Evolutionary conservation across 495 filamentous ascomycete genomes (phyloP).

Genomic region (Aspergillus leporis): DNA sequence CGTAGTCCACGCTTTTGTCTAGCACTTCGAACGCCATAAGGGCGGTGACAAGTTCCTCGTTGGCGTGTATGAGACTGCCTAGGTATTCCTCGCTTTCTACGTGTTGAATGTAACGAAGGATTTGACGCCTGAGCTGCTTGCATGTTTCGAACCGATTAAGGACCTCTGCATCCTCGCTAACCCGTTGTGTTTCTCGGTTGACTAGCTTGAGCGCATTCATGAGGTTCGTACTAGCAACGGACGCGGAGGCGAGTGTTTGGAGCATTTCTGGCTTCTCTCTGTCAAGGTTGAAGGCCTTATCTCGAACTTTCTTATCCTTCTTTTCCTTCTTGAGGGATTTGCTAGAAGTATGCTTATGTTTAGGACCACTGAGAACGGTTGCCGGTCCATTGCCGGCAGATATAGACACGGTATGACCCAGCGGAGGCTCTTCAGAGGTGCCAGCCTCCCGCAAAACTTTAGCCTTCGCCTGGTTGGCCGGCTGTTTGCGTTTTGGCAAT

Average conservation of each 20-base stretch:
- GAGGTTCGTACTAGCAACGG: slow-evolving; percentile 87
- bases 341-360: slow-evolving; percentile 32
- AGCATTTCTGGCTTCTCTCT: slow-evolving; percentile 85
- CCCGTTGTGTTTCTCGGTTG: slow-evolving; percentile 84
- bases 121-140: slow-evolving; percentile 77
- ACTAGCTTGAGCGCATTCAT: slow-evolving; percentile 86
- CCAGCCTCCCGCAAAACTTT: slow-evolving; percentile 79
- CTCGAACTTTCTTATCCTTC: slow-evolving; percentile 45
- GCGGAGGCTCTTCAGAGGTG: slow-evolving; percentile 58
- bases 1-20: slow-evolving; percentile 93
- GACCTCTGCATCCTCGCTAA: slow-evolving; percentile 79
- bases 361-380: slow-evolving; percentile 37
- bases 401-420: slow-evolving; percentile 48
- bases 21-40: slow-evolving; percentile 93
- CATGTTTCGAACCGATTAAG: slow-evolving; percentile 80
- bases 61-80: slow-evolving; percentile 76
- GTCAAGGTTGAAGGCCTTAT: slow-evolving; percentile 71
- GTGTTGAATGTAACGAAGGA: slow-evolving; percentile 85
- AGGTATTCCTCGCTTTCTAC: slow-evolving; percentile 83
- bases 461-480: slow-evolving; percentile 68
- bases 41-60: slow-evolving; percentile 84
- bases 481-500: slow-evolving; percentile 65
- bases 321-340: slow-evolving; percentile 41
- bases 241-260: slow-evolving; percentile 77
- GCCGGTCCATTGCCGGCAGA: slow-evolving; percentile 43